Conservation (phyloP, 495 filamentous ascomycete genomes). For the Cladorrhinum samala region DNA sequence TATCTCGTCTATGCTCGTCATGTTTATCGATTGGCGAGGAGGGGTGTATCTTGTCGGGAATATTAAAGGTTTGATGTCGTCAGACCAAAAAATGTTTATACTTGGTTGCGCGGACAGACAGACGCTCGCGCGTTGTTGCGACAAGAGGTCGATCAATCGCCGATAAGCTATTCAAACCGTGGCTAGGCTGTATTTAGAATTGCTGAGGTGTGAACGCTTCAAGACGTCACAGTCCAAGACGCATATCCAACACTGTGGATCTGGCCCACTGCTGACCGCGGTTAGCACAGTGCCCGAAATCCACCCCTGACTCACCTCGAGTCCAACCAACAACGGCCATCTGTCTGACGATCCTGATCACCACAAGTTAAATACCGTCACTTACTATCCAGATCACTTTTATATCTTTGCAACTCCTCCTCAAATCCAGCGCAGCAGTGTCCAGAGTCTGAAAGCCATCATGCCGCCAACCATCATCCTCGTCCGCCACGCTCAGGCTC, state of each 20-base stretch:
- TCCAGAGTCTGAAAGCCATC: no score
- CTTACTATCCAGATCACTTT: no score
- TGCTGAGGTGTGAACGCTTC: no score
- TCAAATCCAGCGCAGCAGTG: no score
- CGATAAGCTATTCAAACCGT: not conserved
- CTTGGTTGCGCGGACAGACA: not conserved
- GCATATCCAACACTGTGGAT: no score
- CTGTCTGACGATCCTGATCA: not conserved
- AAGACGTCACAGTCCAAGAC: no score
- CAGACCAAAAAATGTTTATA: not conserved
- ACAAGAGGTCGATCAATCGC: not conserved
- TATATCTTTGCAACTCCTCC: no score
- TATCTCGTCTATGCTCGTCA: constrained; percentile 75
- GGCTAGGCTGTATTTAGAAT: not conserved
- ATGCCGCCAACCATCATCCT: constrained; percentile 57
- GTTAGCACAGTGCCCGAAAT: no score
- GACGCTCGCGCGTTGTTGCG: not conserved
- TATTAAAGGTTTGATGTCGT: not conserved
- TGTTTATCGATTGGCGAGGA: constrained; percentile 26
- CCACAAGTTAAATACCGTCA: not conserved
- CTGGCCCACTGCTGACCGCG: no score
- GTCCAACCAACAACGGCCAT: not conserved
- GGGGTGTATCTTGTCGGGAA: no score
- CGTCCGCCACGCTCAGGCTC: constrained; percentile 53
- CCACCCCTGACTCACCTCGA: not conserved